Conservation (phyloP, 805 yeast species). For the Candida berthetii region DNA sequence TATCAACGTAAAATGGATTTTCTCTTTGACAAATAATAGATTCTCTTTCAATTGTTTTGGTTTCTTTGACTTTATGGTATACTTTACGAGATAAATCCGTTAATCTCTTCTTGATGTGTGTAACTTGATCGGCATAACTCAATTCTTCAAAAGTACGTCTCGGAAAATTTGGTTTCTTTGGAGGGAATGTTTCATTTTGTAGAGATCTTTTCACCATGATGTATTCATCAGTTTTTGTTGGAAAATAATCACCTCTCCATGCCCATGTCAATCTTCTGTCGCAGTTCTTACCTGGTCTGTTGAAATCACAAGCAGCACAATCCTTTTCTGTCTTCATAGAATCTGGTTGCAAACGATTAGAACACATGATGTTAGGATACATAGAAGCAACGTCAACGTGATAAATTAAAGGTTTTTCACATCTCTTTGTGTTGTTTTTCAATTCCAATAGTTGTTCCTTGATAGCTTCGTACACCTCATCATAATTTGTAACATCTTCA, state of each 20-base stretch:
- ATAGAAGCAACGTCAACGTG: conserved; percentile 99
- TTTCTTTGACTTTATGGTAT: conserved; percentile 72
- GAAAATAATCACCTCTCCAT: conserved; percentile 96
- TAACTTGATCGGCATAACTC: conserved; percentile 70
- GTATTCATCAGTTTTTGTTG: conserved; percentile 88
- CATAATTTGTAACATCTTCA: conserved; percentile 77
- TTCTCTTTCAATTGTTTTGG: conserved; percentile 82
- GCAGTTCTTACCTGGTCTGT: conserved; percentile 90
- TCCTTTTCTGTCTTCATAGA: conserved; percentile 93
- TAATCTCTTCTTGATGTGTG: conserved; percentile 66
- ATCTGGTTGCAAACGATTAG: conserved; percentile 95
- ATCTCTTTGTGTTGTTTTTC: conserved; percentile 54
- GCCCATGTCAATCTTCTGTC: conserved; percentile 92
- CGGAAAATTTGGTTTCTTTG: conserved; percentile 48
- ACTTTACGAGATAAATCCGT: conserved; percentile 82
- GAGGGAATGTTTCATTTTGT: conserved; percentile 72
- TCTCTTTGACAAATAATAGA: conserved; percentile 96
- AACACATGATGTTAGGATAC: conserved; percentile 99
- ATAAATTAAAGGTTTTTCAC: conserved; percentile 81
- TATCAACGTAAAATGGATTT: conserved; percentile 93
- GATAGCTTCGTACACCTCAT: conserved; percentile 63
- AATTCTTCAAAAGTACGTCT: conserved; percentile 70
- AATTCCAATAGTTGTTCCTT: conserved; percentile 49
- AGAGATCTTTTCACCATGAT: conserved; percentile 82
- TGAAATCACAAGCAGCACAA: conserved; percentile 97